Base-by-base conservation (phyloP, 192 early-diverging fungal species). In the Phlyctochytrium planicorne region DNA sequence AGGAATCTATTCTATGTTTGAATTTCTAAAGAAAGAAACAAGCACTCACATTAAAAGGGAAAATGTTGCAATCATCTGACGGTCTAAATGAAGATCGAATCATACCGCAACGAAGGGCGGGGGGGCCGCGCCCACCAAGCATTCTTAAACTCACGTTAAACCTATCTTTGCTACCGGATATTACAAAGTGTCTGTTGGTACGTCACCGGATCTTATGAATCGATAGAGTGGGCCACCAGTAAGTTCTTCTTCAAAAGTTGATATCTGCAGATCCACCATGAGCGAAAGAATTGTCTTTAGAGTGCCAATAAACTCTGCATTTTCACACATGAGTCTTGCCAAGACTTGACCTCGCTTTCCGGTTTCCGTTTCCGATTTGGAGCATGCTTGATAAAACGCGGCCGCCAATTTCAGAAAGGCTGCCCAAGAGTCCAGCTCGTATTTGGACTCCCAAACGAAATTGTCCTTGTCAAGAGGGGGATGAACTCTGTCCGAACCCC, bases 351-450 rank as follows among this genome's bases (percentile, higher is more conserved):
- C n/a, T n/a, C n/a, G n/a, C n/a, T n/a, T n/a, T n/a, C n/a, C n/a
- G n/a, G n/a, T n/a, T n/a, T n/a, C n/a, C n/a, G 17, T 29, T 12
- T 17, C 20, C 16, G 63, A 40, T 32, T 87, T 80, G 10, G 66
- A 59, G 1, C 88, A 85, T 3, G 81, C 57, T 4, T 67, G 53
- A 77, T 82, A 89, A 61, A 82, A 90, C 23, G 61, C n/a, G n/a
- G n/a, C 65, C 29, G 85, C 78, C 1, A 89, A 47, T 30, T 84
- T 77, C 36, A 91, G 70, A 29, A 90, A 91, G 17, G 88, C 82
- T 0, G 81, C 82, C 37, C 89, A 68, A 16, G 87, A 89, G 77
- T 91, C 89, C 33, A 91, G 69, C 62, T 91, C 89, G 63, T 77
- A 87, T 69, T 91, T 91, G 25, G 87, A 78, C 66, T 91, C 88